Evolutionary conservation across 495 filamentous ascomycete genomes (phyloP).

Genomic region (Tuber magnatum): DNA sequence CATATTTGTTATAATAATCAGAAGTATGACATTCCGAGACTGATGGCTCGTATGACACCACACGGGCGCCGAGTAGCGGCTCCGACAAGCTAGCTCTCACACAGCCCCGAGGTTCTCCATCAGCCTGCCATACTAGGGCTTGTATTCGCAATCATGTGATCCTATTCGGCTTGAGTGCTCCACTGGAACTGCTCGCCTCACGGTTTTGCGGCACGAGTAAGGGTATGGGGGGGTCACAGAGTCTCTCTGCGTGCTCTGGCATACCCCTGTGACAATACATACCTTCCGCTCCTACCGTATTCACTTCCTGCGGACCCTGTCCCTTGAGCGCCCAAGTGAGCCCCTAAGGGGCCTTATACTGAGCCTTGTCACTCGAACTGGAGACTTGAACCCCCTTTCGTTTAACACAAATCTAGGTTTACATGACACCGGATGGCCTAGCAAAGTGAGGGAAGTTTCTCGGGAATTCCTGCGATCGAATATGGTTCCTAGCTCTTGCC

Average conservation of each 20-base stretch:
- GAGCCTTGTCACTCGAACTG: neutral
- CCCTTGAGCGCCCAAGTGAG: neutral
- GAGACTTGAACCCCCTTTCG: neutral
- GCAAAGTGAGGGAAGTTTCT: neutral
- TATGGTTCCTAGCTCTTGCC: neutral
- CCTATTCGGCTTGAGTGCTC: neutral
- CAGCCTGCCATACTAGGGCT: neutral
- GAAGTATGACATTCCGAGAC: too few relatives aligned
- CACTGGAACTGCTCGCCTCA: neutral
- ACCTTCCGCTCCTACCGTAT: neutral
- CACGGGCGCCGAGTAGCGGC: neutral
- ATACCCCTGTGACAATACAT: neutral
- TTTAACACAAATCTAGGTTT: neutral
- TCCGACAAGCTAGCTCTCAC: neutral
- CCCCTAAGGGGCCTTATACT: neutral
- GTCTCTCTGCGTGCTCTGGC: neutral
- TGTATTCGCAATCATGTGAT: neutral
- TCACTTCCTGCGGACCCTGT: neutral
- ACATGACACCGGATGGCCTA: neutral
- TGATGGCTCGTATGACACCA: neutral
- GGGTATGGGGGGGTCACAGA: neutral
- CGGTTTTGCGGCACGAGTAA: neutral
- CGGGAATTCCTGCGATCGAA: neutral
- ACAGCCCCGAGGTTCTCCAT: neutral
- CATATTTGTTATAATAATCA: too few relatives aligned